Percentiles rank a stretch among this genome's conserved stretches.
Conservation (phyloP, 1,284 basidiomycete genomes). For the Sanghuangporus weigelae region DNA sequence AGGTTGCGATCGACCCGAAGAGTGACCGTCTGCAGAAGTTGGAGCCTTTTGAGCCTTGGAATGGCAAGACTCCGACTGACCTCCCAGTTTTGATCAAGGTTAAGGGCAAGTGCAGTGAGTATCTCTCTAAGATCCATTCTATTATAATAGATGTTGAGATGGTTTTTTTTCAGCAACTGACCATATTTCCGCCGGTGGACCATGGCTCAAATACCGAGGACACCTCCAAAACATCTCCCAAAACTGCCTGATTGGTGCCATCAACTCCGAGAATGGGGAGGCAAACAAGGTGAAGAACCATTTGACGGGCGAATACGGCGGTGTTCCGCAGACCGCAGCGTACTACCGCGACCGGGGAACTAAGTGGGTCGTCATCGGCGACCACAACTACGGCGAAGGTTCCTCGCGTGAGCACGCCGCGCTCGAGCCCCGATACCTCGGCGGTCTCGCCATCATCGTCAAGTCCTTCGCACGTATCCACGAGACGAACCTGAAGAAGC, state of each 20-base stretch:
- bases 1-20: slow-evolving; percentile 84
- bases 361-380: slow-evolving; percentile 94
- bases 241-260: slow-evolving; percentile 96
- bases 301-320: slow-evolving; percentile 80
- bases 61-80: slow-evolving; percentile 87
- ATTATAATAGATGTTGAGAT: slow-evolving; percentile 8
- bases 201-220: slow-evolving; percentile 99
- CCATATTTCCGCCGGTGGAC: slow-evolving; percentile 93
- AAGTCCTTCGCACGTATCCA: slow-evolving; percentile 97
- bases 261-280: slow-evolving; percentile 93
- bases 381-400: slow-evolving; percentile 98
- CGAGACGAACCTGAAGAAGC: slow-evolving; percentile 98
- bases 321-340: slow-evolving; percentile 82
- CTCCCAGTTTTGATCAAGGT: slow-evolving; percentile 97
- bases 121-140: not conserved
- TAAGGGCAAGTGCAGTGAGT: slow-evolving; percentile 94
- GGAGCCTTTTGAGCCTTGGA: slow-evolving; percentile 88
- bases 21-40: slow-evolving; percentile 95
- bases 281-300: slow-evolving; percentile 96
- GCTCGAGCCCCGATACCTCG: slow-evolving; percentile 95
- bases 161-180: slow-evolving; percentile 53
- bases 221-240: slow-evolving; percentile 99
- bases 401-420: slow-evolving; percentile 98
- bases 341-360: slow-evolving; percentile 87
- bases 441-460: slow-evolving; percentile 92